Conservation (phyloP, 148 eudicot genomes). For the Fagopyrum tataricum region DNA sequence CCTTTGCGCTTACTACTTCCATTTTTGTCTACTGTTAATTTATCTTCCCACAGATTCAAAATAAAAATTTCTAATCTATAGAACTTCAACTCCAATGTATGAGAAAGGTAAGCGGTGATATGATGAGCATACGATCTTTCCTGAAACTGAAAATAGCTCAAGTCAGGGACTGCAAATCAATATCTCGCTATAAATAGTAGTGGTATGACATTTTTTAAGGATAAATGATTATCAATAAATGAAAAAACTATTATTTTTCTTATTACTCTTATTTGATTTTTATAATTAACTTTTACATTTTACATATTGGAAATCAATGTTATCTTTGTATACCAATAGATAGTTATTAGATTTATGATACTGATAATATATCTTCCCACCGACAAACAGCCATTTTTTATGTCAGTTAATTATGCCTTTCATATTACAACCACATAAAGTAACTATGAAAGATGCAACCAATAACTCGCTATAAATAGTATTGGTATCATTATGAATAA, state of each 20-base stretch:
- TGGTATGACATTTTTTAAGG: no score
- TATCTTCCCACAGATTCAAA: conserved; percentile 38
- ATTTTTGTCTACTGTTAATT: conserved; percentile 44
- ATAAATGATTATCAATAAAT: no score
- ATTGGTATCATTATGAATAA: neutral
- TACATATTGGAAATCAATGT: no score
- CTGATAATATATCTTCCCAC: no score
- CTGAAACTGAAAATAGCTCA: conserved; percentile 4
- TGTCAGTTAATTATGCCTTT: neutral
- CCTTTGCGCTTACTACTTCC: conserved; percentile 68
- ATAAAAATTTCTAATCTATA: conserved; percentile 23
- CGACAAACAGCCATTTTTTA: neutral
- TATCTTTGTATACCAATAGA: no score
- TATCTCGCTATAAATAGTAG: no score
- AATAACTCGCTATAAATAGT: neutral
- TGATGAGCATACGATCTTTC: conserved; percentile 1
- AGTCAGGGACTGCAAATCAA: no score
- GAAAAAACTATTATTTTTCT: no score
- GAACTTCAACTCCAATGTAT: conserved; percentile 13
- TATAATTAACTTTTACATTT: no score
- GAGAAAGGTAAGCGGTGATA: neutral
- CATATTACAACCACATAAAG: neutral
- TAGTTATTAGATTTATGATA: no score
- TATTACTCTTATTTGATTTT: no score
- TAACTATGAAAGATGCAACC: neutral